These are phyloP conservation scores for Verticillium longisporum DNA, from an alignment of 2,329 filamentous ascomycete species.

Conservation along the genomic window DNA sequence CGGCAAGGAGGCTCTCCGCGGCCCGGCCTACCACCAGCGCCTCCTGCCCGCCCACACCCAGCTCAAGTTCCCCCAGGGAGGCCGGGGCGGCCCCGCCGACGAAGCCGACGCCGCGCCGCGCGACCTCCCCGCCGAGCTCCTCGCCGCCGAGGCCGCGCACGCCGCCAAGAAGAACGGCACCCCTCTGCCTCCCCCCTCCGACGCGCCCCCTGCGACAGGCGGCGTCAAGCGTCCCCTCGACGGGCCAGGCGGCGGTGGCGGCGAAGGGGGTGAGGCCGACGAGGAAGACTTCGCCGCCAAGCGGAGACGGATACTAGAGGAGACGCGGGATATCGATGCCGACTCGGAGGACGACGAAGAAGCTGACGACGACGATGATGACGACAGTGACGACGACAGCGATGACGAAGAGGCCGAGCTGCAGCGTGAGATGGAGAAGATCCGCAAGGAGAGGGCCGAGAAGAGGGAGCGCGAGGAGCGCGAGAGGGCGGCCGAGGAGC, in stretches of 20 bases:
- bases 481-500: constrained; percentile 61
- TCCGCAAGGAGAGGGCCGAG: constrained; percentile 78
- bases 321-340: constrained; percentile 85
- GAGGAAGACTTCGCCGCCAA: constrained; percentile 75
- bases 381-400: constrained; percentile 52
- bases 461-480: constrained; percentile 58
- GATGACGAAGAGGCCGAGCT: constrained; percentile 84
- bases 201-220: constrained; percentile 23
- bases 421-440: constrained; percentile 89
- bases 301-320: constrained; percentile 77
- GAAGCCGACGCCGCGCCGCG: constrained; percentile 42
- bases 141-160: constrained; percentile 81
- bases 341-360: constrained; percentile 57
- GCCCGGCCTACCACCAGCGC: constrained; percentile 92
- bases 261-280: constrained; percentile 17
- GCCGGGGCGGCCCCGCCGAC: constrained; percentile 81
- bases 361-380: constrained; percentile 47
- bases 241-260: constrained; percentile 19
- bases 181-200: constrained; percentile 30
- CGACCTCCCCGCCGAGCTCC: constrained; percentile 83
- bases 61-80: constrained; percentile 80
- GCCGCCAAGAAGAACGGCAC: constrained; percentile 76
- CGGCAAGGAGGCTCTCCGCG: constrained; percentile 90
- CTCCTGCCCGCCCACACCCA: constrained; percentile 89
- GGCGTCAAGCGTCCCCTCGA: constrained; percentile 61